A percentile compares a stretch with the other conserved stretches of the same genome.
Conservation (phyloP, 352 stramenopile genomes). For the Phytophthora quininea region DNA sequence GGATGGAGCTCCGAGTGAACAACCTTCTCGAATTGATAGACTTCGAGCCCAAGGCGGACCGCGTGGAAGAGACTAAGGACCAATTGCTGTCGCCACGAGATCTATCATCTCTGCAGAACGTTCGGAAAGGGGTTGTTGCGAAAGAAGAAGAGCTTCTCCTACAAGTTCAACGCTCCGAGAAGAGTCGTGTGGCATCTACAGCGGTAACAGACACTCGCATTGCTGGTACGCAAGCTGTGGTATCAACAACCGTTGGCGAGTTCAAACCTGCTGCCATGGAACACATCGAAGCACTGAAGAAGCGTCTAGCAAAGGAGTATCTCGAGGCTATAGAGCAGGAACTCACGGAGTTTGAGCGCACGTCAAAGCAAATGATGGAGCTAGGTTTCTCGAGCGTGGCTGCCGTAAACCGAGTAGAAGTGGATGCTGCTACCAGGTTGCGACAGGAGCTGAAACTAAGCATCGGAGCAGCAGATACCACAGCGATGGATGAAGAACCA, state of each 20-base stretch:
- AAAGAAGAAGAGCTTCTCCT: constrained; percentile 50
- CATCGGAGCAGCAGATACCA: too few relatives aligned
- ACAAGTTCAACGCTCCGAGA: constrained; percentile 56
- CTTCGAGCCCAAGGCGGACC: constrained; percentile 13
- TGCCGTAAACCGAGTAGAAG: constrained; percentile 5
- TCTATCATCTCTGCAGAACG: constrained; percentile 17
- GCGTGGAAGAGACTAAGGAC: constrained; percentile 17
- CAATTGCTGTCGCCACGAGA: constrained; percentile 18
- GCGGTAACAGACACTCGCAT: constrained; percentile 47
- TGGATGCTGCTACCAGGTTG: constrained; percentile 14
- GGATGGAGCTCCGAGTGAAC: constrained; percentile 10
- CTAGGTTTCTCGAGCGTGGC: constrained; percentile 1
- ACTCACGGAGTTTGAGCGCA: constrained; percentile 42
- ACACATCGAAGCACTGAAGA: constrained; percentile 44
- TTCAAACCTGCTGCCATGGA: constrained; percentile 44
- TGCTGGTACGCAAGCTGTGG: constrained; percentile 39
- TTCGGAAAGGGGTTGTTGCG: constrained; percentile 29
- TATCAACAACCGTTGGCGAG: constrained; percentile 44
- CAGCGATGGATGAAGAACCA: too few relatives aligned
- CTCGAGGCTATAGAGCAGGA: constrained; percentile 42
- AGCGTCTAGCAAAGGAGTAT: constrained; percentile 38
- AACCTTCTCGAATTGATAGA: constrained; percentile 19
- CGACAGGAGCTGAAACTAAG: constrained; percentile 14
- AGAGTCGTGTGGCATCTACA: constrained; percentile 41
- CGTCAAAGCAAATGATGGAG: constrained; percentile 20